A percentile compares a stretch with the other conserved stretches of the same genome.
Evolutionary conservation across 208 protist species (phyloP).

Genomic region (Leptomonas pyrrhocoris): DNA sequence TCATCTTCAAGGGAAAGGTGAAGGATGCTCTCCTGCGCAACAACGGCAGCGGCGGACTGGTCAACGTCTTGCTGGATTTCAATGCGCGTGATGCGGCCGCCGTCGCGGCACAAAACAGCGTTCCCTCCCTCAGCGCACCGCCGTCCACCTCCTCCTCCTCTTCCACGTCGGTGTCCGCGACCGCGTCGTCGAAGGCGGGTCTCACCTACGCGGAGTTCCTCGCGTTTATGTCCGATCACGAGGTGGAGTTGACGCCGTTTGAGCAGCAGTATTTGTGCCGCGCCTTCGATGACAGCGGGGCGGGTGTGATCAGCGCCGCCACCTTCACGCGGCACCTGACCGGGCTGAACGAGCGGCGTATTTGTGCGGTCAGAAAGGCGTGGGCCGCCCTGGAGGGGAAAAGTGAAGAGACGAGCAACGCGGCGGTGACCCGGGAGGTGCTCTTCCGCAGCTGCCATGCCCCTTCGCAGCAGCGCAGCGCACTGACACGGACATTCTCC

Average conservation of each 20-base stretch:
- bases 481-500: slow-evolving; percentile 25
- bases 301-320: slow-evolving; percentile 51
- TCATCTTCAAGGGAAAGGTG: slow-evolving; percentile 68
- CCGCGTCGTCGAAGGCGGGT: slow-evolving; percentile 14
- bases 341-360: slow-evolving; percentile 71
- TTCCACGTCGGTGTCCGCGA: not conserved
- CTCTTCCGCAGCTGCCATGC: slow-evolving; percentile 39
- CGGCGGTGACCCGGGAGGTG: slow-evolving; percentile 32
- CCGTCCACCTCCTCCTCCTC: not conserved
- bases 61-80: slow-evolving; percentile 68
- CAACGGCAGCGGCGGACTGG: slow-evolving; percentile 45
- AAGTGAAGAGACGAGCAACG: not conserved
- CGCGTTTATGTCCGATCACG: slow-evolving; percentile 47
- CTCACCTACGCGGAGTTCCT: slow-evolving; percentile 64
- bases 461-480: slow-evolving; percentile 2
- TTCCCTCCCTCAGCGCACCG: not conserved
- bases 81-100: slow-evolving; percentile 44
- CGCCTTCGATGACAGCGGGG: slow-evolving; percentile 70
- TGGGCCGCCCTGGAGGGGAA: slow-evolving; percentile 65
- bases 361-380: slow-evolving; percentile 63
- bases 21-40: slow-evolving; percentile 58
- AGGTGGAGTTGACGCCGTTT: slow-evolving; percentile 44
- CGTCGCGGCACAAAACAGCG: slow-evolving; percentile 25
- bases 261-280: slow-evolving; percentile 73
- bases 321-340: slow-evolving; percentile 83